Conservation (phyloP, 345 rosid species). For the Mercurialis annua region DNA sequence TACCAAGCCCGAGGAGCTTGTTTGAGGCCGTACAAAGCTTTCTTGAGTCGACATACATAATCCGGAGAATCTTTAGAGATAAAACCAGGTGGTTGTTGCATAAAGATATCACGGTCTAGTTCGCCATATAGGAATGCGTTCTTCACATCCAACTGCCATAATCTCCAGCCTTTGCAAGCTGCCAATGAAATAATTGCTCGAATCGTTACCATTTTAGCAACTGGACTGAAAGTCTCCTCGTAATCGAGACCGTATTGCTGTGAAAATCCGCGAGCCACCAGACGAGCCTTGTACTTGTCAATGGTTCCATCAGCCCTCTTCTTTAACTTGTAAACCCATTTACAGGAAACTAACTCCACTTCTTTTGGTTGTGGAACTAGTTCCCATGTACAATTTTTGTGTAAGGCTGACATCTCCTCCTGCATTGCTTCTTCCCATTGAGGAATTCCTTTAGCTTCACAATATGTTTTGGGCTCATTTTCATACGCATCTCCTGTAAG, state of each 20-base stretch:
- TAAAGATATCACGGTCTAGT: too few species aligned
- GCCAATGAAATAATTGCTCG: too few species aligned
- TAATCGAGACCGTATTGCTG: background rate
- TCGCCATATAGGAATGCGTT: background rate
- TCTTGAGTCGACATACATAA: background rate
- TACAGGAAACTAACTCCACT: conserved; percentile 1
- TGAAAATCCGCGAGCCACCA: background rate
- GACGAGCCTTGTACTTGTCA: background rate
- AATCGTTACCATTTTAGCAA: background rate
- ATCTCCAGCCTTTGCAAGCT: too few species aligned
- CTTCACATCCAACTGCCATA: background rate
- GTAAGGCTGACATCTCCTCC: background rate
- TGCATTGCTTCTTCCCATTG: background rate
- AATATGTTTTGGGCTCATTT: background rate
- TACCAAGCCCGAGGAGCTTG: too few species aligned
- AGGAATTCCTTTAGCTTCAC: background rate
- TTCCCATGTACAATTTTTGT: background rate
- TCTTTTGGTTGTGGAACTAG: background rate
- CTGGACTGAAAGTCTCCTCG: background rate
- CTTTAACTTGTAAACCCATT: conserved; percentile 1
- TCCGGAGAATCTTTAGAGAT: background rate
- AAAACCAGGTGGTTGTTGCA: background rate
- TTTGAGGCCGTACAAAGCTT: too few species aligned
- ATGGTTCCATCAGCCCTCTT: background rate
- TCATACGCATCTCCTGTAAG: background rate